Percentiles rank a stretch among this genome's conserved stretches.
Conservation (phyloP, 2,329 filamentous ascomycete species). For the Pseudocercospora cruenta region DNA sequence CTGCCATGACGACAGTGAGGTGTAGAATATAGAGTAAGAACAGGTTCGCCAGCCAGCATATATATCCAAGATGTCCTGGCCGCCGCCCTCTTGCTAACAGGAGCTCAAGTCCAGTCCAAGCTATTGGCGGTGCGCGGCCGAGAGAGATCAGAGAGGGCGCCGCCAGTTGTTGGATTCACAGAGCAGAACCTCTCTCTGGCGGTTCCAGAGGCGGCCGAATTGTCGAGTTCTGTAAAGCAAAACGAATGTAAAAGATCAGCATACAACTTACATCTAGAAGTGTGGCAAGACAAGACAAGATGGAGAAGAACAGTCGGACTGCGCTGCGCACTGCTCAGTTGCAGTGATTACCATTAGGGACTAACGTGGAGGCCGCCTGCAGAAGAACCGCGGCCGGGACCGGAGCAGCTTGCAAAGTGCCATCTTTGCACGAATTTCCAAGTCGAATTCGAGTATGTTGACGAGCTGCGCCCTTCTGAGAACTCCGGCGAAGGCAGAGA, state of each 20-base stretch:
- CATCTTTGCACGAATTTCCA: background rate
- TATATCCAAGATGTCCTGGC: background rate
- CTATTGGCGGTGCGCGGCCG: background rate
- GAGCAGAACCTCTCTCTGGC: background rate
- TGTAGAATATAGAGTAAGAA: background rate
- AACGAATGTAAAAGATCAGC: background rate
- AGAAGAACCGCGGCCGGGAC: background rate
- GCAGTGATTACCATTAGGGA: background rate
- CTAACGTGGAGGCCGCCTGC: slow-evolving; percentile 5
- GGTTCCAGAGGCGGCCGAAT: background rate
- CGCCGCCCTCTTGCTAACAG: background rate
- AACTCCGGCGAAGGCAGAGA: slow-evolving; percentile 1
- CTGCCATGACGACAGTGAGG: too few relatives aligned
- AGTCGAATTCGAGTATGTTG: background rate
- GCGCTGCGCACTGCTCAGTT: slow-evolving; percentile 1
- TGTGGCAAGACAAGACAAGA: background rate
- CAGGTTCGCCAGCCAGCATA: background rate
- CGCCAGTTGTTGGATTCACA: background rate
- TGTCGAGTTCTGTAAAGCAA: background rate
- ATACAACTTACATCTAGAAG: background rate
- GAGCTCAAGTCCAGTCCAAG: background rate
- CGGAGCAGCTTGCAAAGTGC: background rate
- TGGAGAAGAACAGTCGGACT: background rate
- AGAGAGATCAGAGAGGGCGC: background rate
- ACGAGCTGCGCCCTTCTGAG: background rate